Conservation (phyloP, 495 filamentous ascomycete species). For the Trichoderma gamsii region DNA sequence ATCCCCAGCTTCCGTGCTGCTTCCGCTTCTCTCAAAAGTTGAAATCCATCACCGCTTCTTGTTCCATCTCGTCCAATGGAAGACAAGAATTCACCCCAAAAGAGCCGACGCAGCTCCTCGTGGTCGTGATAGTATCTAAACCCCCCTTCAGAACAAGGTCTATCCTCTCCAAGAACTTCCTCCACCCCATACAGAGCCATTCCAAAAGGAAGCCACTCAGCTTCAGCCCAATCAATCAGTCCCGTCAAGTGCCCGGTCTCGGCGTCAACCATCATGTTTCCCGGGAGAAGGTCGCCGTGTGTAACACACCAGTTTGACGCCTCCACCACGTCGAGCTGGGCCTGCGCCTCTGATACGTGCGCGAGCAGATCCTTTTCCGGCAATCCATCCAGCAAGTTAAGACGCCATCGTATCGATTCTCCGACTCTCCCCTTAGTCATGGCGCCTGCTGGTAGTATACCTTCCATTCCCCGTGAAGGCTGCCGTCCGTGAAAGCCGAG, state of each 20-base stretch:
- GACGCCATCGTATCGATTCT: slow-evolving; percentile 30
- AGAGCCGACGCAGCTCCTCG: slow-evolving; percentile 34
- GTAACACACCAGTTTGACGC: slow-evolving; percentile 46
- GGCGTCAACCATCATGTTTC: slow-evolving; percentile 48
- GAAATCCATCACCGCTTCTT: slow-evolving; percentile 23
- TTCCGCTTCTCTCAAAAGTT: slow-evolving; percentile 24
- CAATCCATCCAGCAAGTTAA: slow-evolving; percentile 17
- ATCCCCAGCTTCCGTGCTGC: slow-evolving; percentile 46
- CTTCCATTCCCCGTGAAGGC: slow-evolving; percentile 23
- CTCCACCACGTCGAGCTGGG: slow-evolving; percentile 33
- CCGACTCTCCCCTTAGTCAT: slow-evolving; percentile 30
- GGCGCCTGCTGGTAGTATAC: slow-evolving; percentile 8
- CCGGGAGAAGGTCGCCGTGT: slow-evolving; percentile 50
- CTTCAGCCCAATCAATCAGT: slow-evolving; percentile 57
- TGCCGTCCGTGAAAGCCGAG: slow-evolving; percentile 32
- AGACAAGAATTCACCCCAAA: slow-evolving; percentile 40
- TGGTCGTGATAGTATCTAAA: slow-evolving; percentile 41
- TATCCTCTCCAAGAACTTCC: slow-evolving; percentile 43
- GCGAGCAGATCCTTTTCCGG: slow-evolving; percentile 24
- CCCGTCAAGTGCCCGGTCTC: slow-evolving; percentile 32
- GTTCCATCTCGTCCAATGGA: not conserved
- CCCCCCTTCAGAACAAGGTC: not conserved
- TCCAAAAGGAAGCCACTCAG: slow-evolving; percentile 51
- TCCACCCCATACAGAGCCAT: slow-evolving; percentile 51
- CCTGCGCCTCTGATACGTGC: slow-evolving; percentile 27